Evolutionary conservation across 345 rosid genomes (phyloP).

Genomic region (Mercurialis annua): DNA sequence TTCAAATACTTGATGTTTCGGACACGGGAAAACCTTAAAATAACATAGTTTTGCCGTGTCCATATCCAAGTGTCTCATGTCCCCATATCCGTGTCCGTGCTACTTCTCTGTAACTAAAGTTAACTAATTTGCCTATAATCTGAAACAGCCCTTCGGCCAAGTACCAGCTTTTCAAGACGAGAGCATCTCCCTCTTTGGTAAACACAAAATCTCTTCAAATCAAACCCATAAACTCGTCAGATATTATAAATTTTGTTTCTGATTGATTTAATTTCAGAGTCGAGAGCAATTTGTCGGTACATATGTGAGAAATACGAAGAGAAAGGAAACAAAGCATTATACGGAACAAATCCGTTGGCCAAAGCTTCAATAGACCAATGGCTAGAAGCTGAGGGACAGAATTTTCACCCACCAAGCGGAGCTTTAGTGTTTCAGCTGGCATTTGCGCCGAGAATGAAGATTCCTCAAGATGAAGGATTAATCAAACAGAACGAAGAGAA

Average conservation of each 20-base stretch:
- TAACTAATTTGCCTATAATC: no score
- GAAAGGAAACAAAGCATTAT: conserved; percentile 50
- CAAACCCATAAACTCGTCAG: no score
- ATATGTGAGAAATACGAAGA: conserved; percentile 49
- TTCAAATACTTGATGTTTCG: no score
- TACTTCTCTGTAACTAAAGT: neutral
- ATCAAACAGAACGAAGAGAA: conserved; percentile 49
- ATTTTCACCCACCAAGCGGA: conserved; percentile 51
- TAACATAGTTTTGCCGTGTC: no score
- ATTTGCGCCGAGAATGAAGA: conserved; percentile 50
- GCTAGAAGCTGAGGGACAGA: conserved; percentile 69
- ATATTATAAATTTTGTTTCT: neutral
- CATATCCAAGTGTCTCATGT: neutral
- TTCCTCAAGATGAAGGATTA: conserved; percentile 44
- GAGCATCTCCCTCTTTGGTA: conserved; percentile 56
- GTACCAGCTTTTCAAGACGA: conserved; percentile 71
- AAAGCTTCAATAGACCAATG: conserved; percentile 82
- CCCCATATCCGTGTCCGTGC: neutral
- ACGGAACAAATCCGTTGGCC: conserved; percentile 46
- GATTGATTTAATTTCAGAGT: conserved; percentile 29
- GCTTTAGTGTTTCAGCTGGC: conserved; percentile 59
- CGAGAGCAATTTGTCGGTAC: conserved; percentile 61
- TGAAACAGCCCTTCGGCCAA: conserved; percentile 67
- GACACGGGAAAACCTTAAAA: no score
- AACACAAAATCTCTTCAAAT: neutral